Evolutionary conservation across 805 yeast species (phyloP), one percentile per base, ranked within the genome.

Genomic region (Debaryomyces hansenii): DNA sequence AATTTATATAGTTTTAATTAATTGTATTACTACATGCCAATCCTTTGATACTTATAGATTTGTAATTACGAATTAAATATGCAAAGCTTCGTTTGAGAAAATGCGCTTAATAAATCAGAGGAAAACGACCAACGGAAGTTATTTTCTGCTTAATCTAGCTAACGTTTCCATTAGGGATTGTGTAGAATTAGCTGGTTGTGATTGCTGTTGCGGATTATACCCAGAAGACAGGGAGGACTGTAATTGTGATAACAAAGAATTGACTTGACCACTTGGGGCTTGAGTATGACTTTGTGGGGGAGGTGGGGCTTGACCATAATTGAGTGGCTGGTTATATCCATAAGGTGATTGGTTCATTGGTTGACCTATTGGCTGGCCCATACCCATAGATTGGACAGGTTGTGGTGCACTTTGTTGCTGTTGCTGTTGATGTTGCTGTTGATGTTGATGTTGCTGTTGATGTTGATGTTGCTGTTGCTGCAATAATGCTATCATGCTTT

Each of bases 141-240:
- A 62, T 51, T 66, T 66, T 45, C 64, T 59, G 40, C 64, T 63
- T 48, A 69, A 60, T 46, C 70, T 57, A 6, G 72, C 64, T 43
- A 69, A 63, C 35, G 72, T 69, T 11, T 70, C 74, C 69, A 67
- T 60, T 42, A 69, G 53, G 10, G 63, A 49, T 44, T 54, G 63
- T 2, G 69, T 56, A 33, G 58, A 49, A 37, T 51, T 54, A 6
- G 44, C 42, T 31, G 46, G 59, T 14, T 49, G 29, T 18, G 50
- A 27, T 33, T 42, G 55, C 4, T 42, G 42, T 5, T 48, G 50
- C 16, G 33, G 53, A n/a, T 43, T 51, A 37, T 18, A 29, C 33
- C 28, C 24, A 11, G 47, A 28, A 10, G 41, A 10, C 15, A 44
- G 52, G 11, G 51, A 40, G 36, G 48, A 45, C 47, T 64, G 66